Evolutionary conservation across 176 grass and related monocot species (phyloP).

Genomic region (Avena sativa): DNA sequence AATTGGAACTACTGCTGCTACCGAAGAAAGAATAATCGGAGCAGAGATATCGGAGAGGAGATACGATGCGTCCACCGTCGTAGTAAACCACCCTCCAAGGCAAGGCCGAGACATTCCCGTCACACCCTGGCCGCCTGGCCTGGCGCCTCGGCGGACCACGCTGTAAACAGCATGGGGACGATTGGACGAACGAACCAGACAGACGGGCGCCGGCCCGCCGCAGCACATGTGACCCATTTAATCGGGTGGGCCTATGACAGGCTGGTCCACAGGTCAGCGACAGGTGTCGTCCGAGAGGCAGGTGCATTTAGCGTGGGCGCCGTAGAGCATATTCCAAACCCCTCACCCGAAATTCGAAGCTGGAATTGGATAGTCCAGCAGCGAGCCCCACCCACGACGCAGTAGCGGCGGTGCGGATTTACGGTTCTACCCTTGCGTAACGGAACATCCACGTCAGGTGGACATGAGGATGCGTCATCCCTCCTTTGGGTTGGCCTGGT

Average conservation of each 20-base stretch:
- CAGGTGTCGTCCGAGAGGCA: fast-evolving
- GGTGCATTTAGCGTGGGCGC: conserved; percentile 7
- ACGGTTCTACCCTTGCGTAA: conserved; percentile 22
- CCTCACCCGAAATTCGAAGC: background rate
- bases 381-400: conserved; percentile 13
- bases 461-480: background rate
- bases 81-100: background rate
- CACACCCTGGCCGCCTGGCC: conserved; percentile 22
- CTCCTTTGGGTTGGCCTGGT: background rate
- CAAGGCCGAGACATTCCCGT: background rate
- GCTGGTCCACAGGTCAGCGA: conserved; percentile 39
- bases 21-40: background rate
- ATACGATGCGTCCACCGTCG: background rate
- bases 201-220: conserved; percentile 29
- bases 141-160: conserved; percentile 32
- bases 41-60: background rate
- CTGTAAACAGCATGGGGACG: conserved; percentile 25
- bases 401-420: background rate
- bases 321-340: conserved; percentile 50
- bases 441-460: background rate
- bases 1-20: background rate
- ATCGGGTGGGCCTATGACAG: background rate
- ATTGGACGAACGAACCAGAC: too few species aligned
- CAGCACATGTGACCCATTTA: conserved; percentile 34
- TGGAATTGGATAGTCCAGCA: background rate